Conservation (phyloP, 305 asterid species). For the Ajuga reptans region DNA sequence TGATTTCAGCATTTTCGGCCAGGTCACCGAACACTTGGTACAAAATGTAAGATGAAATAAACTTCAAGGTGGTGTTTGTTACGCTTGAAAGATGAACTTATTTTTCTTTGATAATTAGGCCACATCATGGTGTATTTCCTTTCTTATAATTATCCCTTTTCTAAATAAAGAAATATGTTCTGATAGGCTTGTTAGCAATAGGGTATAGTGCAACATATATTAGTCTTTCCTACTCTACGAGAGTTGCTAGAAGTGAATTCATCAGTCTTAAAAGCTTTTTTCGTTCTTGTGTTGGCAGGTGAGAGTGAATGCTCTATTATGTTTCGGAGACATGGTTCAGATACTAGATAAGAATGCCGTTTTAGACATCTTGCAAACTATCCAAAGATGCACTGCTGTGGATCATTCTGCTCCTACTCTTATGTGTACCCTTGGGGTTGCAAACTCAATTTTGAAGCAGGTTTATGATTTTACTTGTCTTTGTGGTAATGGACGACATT, state of each 20-base stretch:
- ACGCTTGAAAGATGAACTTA: too few relatives aligned
- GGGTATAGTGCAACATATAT: neutral
- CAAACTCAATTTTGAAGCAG: slow-evolving; percentile 84
- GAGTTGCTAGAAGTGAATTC: neutral
- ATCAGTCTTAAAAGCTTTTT: slow-evolving; percentile 12
- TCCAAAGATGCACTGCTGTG: slow-evolving; percentile 89
- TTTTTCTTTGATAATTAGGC: too few relatives aligned
- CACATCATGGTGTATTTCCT: too few relatives aligned
- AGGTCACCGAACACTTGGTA: too few relatives aligned
- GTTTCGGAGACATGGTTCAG: slow-evolving; percentile 84
- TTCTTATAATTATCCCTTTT: too few relatives aligned
- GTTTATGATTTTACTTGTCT: slow-evolving; percentile 30
- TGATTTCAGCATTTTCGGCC: too few relatives aligned
- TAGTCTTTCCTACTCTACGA: neutral
- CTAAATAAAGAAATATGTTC: neutral
- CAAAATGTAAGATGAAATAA: too few relatives aligned
- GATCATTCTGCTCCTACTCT: slow-evolving; percentile 99
- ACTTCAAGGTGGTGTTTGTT: too few relatives aligned
- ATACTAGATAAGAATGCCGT: slow-evolving; percentile 71
- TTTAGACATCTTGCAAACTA: slow-evolving; percentile 71
- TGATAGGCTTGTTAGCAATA: neutral
- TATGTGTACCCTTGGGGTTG: slow-evolving; percentile 96
- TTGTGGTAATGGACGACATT: neutral
- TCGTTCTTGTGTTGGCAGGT: slow-evolving; percentile 48
- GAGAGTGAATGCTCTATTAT: slow-evolving; percentile 89